Conservation (phyloP, 1,284 basidiomycete species). For the Trichosporon coremiiforme region DNA sequence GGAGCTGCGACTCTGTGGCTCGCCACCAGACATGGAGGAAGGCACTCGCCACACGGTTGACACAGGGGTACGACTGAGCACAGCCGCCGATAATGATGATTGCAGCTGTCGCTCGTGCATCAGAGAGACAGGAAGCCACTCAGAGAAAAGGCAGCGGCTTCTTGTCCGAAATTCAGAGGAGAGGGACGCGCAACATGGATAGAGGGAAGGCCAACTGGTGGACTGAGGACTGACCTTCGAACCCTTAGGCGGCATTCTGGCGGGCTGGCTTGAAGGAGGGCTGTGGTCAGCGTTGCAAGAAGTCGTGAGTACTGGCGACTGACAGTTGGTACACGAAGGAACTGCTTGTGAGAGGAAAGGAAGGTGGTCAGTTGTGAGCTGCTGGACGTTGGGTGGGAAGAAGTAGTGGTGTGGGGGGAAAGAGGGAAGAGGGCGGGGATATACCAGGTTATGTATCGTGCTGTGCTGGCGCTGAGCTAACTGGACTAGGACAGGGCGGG, state of each 20-base stretch:
- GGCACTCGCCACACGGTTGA: not conserved
- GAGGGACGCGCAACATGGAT: not conserved
- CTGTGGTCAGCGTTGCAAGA: not conserved
- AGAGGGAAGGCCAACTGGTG: not conserved
- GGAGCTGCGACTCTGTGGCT: not conserved
- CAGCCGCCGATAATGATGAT: too few relatives aligned
- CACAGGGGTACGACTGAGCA: too few relatives aligned
- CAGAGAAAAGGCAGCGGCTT: too few relatives aligned
- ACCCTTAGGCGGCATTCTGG: not conserved
- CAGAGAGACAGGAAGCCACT: too few relatives aligned
- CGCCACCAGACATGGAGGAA: not conserved
- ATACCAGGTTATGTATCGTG: conserved; percentile 5
- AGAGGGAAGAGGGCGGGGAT: too few relatives aligned
- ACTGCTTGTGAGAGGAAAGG: not conserved
- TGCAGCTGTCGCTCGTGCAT: too few relatives aligned
- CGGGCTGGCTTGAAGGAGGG: not conserved
- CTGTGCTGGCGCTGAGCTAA: too few relatives aligned
- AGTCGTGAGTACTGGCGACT: not conserved
- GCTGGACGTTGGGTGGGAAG: not conserved
- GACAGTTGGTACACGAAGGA: not conserved
- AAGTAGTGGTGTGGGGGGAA: not conserved
- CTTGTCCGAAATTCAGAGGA: too few relatives aligned
- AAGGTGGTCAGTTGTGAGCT: not conserved
- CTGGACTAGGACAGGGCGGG: not conserved
- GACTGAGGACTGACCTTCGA: not conserved